Conservation (phyloP, 176 grass and related monocot genomes). For the Carex littledalei region DNA sequence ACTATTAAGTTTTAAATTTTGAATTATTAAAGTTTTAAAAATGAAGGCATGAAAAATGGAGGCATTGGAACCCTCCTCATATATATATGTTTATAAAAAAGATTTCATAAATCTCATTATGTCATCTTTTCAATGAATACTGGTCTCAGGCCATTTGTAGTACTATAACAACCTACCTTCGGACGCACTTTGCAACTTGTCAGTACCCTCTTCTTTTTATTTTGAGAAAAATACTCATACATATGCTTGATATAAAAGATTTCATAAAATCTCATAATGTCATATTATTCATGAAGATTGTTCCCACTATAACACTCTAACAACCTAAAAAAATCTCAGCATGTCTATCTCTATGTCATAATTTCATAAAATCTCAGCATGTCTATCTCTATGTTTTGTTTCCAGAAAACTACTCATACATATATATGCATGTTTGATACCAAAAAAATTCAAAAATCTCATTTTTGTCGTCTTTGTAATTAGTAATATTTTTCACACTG, state of each 20-base stretch:
- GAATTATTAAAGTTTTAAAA: no score
- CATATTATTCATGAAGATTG: not conserved
- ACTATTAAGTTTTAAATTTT: no score
- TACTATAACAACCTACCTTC: not conserved
- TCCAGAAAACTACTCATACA: not conserved
- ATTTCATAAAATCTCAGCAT: no score
- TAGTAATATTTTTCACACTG: no score
- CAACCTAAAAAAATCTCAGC: no score
- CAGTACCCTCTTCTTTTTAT: not conserved
- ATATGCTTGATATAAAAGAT: not conserved
- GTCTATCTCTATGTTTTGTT: not conserved
- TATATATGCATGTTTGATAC: not conserved
- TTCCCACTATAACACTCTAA: not conserved
- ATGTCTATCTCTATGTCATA: not conserved
- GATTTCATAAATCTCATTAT: not conserved
- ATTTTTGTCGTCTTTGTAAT: not conserved
- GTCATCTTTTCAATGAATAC: constrained; percentile 3
- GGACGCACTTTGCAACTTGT: not conserved
- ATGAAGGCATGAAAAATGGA: no score
- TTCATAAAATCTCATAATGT: not conserved
- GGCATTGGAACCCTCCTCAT: no score
- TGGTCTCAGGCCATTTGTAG: not conserved
- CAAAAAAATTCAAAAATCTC: not conserved
- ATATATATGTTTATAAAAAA: not conserved
- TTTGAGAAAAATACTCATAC: not conserved